Evolutionary conservation across 2,329 filamentous ascomycete species (phyloP).

Genomic region (Microcyclosporella mali): DNA sequence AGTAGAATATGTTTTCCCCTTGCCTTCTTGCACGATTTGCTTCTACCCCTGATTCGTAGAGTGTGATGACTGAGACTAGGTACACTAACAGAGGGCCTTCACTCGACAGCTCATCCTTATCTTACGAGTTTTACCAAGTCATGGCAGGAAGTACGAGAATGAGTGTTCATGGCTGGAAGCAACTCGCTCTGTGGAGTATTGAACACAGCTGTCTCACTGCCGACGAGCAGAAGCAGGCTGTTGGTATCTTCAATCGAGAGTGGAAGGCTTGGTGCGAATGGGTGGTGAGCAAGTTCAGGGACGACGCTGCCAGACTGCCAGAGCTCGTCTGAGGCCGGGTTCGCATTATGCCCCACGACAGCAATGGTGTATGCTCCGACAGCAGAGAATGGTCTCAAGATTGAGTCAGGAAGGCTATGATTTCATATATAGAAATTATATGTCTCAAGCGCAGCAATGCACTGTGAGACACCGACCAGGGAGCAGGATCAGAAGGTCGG

Average conservation of each 20-base stretch:
- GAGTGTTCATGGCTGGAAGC: conserved; percentile 64
- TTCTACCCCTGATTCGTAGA: neutral
- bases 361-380: no score
- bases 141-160: conserved; percentile 64
- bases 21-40: conserved; percentile 1
- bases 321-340: conserved; percentile 4
- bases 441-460: neutral
- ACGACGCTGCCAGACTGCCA: conserved; percentile 7
- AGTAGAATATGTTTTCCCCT: neutral
- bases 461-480: neutral
- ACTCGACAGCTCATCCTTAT: conserved; percentile 56
- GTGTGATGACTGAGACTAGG: neutral
- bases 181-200: conserved; percentile 46
- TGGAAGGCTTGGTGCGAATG: conserved; percentile 56
- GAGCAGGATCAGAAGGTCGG: neutral
- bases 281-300: conserved; percentile 41
- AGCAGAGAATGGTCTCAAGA: neutral
- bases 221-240: conserved; percentile 37
- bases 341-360: no score
- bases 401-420: neutral
- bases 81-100: conserved; percentile 11
- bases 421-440: neutral
- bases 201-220: conserved; percentile 38
- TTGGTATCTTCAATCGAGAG: conserved; percentile 44
- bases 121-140: conserved; percentile 71